Percentiles rank a stretch among this genome's conserved stretches.
Evolutionary conservation across 148 eudicot species (phyloP).

Genomic region (Heliamphora exappendiculata): DNA sequence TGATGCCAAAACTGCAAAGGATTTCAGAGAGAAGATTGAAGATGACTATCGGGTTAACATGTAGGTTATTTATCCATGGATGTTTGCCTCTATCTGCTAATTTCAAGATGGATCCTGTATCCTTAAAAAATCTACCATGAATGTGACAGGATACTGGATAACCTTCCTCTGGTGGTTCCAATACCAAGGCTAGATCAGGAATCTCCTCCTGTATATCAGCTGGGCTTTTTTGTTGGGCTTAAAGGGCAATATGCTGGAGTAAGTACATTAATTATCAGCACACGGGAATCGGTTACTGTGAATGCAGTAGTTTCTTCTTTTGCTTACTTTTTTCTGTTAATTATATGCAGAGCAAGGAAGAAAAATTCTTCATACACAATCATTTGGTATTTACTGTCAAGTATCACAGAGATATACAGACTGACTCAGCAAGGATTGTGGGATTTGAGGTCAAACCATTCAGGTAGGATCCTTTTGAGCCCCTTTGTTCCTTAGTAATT

Average conservation of each 20-base stretch:
- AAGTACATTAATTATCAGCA: conserved; percentile 15
- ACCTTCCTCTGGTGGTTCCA: conserved; percentile 54
- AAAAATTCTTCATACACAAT: conserved; percentile 33
- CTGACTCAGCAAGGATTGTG: conserved; percentile 26
- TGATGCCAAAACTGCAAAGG: conserved; percentile 34
- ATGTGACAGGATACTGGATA: conserved; percentile 53
- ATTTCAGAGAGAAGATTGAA: conserved; percentile 40
- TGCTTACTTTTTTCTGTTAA: background rate
- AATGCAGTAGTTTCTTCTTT: background rate
- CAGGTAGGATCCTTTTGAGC: conserved; percentile 18
- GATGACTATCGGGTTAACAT: conserved; percentile 53
- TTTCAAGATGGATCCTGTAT: background rate
- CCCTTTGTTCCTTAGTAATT: background rate
- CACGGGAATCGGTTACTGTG: background rate
- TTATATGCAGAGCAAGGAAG: conserved; percentile 34
- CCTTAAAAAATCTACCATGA: conserved; percentile 1
- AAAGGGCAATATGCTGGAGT: conserved; percentile 46
- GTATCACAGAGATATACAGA: conserved; percentile 19
- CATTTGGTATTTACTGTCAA: conserved; percentile 37
- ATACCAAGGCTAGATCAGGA: conserved; percentile 32
- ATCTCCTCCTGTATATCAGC: conserved; percentile 31
- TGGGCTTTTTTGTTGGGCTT: conserved; percentile 41
- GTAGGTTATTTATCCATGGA: conserved; percentile 16
- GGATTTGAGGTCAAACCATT: conserved; percentile 35
- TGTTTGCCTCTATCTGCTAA: background rate